Base-by-base conservation (phyloP, 495 filamentous ascomycete species). In the Parathielavia appendiculata region DNA sequence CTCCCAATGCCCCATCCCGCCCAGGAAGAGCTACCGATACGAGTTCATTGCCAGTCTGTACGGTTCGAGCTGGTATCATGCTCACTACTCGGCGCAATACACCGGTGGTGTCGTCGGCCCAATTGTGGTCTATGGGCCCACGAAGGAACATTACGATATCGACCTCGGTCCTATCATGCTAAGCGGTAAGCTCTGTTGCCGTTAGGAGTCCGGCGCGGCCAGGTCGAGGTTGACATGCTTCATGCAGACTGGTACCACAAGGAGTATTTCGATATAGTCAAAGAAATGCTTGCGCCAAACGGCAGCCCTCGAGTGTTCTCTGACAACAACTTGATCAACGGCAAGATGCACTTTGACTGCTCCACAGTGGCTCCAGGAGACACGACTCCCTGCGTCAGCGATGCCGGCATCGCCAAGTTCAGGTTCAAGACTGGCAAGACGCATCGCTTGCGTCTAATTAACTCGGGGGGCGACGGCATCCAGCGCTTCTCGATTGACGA, bases 321-420 rank as follows among this genome's bases (percentile, higher is more conserved):
- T 1, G 79, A 81, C 62, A 82, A 78, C 65, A 82, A 79, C 50
- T 52, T 82, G 14, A 82, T 82, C 63, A 79, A 81, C 53, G 78
- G 79, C 20, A 81, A 80, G 60, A 78, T 76, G 72, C 71, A 73
- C 60, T 82, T 79, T 56, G 65, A 82, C 64, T 82, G 79, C 60
- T 68, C 73, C 1, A 72, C 69, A 0, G 63, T 72, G 1, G 66
- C 62, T 0, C 35, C 64, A 1, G 67, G 63, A 1, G 75, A 79
- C 58, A 63, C 40, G 1, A 71, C 74, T 0, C 68, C 66, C 1
- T 82, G 78, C 58, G 74, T 63, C 8, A 66, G 66, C 48, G 70
- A 76, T 51, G 76, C 77, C 1, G 76, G 75, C 1, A 60, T 81
- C 14, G 75, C 77, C 20, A 76, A 79, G 59, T 80, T 82, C 64